These are phyloP conservation scores for Candida pseudofarinosa DNA, from an alignment of 805 yeast species.

Conservation along the genomic window DNA sequence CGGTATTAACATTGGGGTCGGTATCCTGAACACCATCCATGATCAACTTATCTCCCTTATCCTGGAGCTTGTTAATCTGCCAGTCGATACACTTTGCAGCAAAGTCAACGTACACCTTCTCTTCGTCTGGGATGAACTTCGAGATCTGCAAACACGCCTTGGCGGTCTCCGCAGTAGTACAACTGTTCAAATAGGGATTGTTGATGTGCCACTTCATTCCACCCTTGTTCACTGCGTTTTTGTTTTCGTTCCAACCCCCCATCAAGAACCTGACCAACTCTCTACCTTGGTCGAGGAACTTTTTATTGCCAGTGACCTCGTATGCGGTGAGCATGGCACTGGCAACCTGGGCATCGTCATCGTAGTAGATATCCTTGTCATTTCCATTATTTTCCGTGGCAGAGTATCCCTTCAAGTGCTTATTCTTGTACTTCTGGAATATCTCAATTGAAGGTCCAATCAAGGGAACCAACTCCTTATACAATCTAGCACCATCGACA, in stretches of 20 bases:
- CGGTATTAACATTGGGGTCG: constrained; percentile 39
- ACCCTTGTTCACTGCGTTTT: constrained; percentile 43
- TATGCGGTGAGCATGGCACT: constrained; percentile 61
- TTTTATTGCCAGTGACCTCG: constrained; percentile 58
- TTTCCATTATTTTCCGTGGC: constrained; percentile 60
- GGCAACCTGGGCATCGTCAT: constrained; percentile 74
- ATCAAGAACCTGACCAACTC: constrained; percentile 58
- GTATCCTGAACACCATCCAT: constrained; percentile 57
- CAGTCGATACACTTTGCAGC: constrained; percentile 60
- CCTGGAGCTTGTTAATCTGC: constrained; percentile 50
- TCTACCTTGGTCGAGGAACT: constrained; percentile 51
- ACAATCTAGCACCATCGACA: constrained; percentile 57
- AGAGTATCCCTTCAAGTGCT: constrained; percentile 51
- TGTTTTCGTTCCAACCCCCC: constrained; percentile 57
- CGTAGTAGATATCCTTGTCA: constrained; percentile 64
- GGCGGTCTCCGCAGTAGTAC: constrained; percentile 67
- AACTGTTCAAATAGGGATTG: constrained; percentile 57
- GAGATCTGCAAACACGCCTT: constrained; percentile 57
- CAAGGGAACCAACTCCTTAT: constrained; percentile 50
- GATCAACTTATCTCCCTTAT: constrained; percentile 51
- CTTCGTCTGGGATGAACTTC: constrained; percentile 47
- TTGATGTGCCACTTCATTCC: constrained; percentile 67
- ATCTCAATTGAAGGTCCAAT: constrained; percentile 49
- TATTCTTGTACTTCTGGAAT: constrained; percentile 49
- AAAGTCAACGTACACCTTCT: constrained; percentile 46